Evolutionary conservation across 1,284 basidiomycete genomes (phyloP).

Genomic region (Leccinum subrobustum): DNA sequence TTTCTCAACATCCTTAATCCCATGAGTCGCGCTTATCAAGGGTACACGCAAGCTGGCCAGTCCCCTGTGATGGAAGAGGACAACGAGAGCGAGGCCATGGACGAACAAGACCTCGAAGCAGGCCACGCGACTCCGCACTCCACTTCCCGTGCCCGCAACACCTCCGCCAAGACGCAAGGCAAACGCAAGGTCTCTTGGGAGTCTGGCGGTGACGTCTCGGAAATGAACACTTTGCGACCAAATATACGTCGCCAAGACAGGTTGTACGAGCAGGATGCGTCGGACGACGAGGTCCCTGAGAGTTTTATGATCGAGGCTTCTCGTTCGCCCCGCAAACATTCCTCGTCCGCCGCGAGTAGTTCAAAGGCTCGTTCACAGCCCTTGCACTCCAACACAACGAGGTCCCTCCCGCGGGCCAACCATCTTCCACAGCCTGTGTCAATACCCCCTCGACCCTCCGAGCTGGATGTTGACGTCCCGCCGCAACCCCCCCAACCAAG

Average conservation of each 20-base stretch:
- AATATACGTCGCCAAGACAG: slow-evolving; percentile 65
- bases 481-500: slow-evolving; percentile 23
- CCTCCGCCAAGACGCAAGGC: slow-evolving; percentile 40
- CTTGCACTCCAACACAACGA: slow-evolving; percentile 45
- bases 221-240: slow-evolving; percentile 57
- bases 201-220: slow-evolving; percentile 42
- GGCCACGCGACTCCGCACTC: slow-evolving; percentile 38
- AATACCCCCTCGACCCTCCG: slow-evolving; percentile 68
- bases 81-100: slow-evolving; percentile 42
- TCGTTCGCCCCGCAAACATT: slow-evolving; percentile 32
- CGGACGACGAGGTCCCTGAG: slow-evolving; percentile 79
- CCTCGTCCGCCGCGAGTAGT: slow-evolving; percentile 27
- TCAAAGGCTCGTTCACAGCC: slow-evolving; percentile 39
- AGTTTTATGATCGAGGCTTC: slow-evolving; percentile 78
- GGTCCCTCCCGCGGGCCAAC: slow-evolving; percentile 42
- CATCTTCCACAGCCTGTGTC: slow-evolving; percentile 40
- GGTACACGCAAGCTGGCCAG: slow-evolving; percentile 68
- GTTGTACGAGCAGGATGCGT: slow-evolving; percentile 56
- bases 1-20: slow-evolving; percentile 84
- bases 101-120: slow-evolving; percentile 51
- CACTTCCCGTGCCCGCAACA: slow-evolving; percentile 22
- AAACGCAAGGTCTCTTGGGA: slow-evolving; percentile 59
- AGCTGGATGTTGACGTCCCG: slow-evolving; percentile 44
- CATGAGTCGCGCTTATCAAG: slow-evolving; percentile 65
- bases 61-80: slow-evolving; percentile 67